Evolutionary conservation across 306 rosid genomes (phyloP), one percentile per base, ranked within the genome.

Genomic region (Acmispon strigosus): DNA sequence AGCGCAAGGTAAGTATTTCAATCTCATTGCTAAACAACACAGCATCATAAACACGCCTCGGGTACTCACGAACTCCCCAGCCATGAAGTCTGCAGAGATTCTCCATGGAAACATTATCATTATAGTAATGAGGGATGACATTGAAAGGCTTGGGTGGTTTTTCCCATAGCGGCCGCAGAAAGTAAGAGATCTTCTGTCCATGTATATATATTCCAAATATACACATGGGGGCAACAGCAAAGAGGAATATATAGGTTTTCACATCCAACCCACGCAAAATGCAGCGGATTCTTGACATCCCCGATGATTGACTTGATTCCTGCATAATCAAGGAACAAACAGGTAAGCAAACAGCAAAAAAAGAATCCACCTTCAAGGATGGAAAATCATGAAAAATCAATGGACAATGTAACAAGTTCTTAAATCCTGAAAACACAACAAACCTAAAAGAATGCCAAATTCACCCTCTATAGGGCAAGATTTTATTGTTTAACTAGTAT

Each of bases 181-280:
- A 94, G 96, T 94, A 94, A 7, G 99, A 88, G 69, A 94, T 89
- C 90, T 94, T 94, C 86, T 94, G 99, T 36, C 99, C 99, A 39
- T 94, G 99, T 13, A 89, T 62, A 60, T 87, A 94, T 47, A 87
- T 77, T 80, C 90, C 85, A 43, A 94, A 79, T 45, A 89, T 20
- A 81, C 87, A 91, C 66, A 84, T 85, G 0, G 99, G 99, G 52
- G 86, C 67, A 63, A 94, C 59, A 0, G 93, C 89, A 60, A 94
- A 82, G 60, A 94, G 79, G 61, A 94, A 83, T 69, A 94, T 83
- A 20, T 80, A 88, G 39, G 96, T 86, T 74, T 91, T 94, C 43
- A 94, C 73, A 77, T 91, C 99, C 67, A 86, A 67, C 37, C 99
- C 97, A 7, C 97, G 96, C 43, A 94, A 78, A 80, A 94, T 79